phyloP scores from a whole-genome alignment of 2,329 filamentous ascomycete species.

The Fonsecaea multimorphosa region DNA sequence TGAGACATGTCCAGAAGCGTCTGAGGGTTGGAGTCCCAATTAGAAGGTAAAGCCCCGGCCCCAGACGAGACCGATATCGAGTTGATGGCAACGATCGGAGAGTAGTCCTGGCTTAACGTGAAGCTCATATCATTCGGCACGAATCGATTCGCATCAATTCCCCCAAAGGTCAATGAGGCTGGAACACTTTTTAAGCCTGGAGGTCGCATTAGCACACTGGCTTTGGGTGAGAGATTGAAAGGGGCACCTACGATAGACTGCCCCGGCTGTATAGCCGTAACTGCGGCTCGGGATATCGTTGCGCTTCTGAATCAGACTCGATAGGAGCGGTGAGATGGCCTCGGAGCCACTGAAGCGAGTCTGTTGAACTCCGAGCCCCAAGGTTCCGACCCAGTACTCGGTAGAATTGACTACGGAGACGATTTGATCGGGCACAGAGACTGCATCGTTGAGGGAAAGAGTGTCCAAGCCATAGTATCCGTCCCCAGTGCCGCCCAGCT shows the following conservation, averaged over 20 bases:
- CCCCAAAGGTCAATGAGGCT: conserved; percentile 44
- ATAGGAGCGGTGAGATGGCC: conserved; percentile 40
- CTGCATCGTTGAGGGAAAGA: conserved; percentile 41
- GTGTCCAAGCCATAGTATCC: conserved; percentile 48
- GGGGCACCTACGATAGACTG: conserved; percentile 41
- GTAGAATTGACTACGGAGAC: conserved; percentile 44
- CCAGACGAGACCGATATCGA: conserved; percentile 40
- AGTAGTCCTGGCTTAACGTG: conserved; percentile 41
- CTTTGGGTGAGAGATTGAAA: background rate
- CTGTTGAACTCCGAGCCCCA: conserved; percentile 43
- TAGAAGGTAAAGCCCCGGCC: conserved; percentile 27
- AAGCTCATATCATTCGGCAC: conserved; percentile 42
- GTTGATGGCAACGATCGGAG: conserved; percentile 44
- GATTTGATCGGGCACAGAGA: conserved; percentile 42
- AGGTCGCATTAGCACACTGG: conserved; percentile 16
- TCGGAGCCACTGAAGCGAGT: conserved; percentile 40
- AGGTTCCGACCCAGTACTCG: conserved; percentile 45
- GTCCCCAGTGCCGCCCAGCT: conserved; percentile 37
- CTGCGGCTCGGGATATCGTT: conserved; percentile 43
- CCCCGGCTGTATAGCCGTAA: conserved; percentile 46
- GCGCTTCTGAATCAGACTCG: conserved; percentile 41
- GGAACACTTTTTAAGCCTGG: conserved; percentile 42
- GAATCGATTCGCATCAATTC: conserved; percentile 44
- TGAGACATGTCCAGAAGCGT: conserved; percentile 36
- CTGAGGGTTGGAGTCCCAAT: conserved; percentile 39